Evolutionary conservation across 2,329 filamentous ascomycete species (phyloP), one percentile per base, ranked within the genome.

Genomic region (Botrytis pseudocinerea): DNA sequence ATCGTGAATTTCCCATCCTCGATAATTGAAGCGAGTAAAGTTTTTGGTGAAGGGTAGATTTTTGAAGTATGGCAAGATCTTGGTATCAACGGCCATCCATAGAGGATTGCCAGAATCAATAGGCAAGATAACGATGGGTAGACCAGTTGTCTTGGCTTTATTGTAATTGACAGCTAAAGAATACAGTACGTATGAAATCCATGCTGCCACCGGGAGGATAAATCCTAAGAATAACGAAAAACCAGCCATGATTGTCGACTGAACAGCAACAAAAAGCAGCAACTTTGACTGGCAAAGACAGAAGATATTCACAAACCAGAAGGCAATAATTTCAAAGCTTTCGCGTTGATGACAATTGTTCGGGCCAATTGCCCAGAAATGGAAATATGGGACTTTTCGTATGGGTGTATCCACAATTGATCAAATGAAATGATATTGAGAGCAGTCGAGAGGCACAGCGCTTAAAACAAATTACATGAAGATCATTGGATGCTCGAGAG

Each of bases 1-100:
- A 60, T 72, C 70, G 28, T 68, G 35, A 57, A 72, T 72, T 59
- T 72, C 70, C 70, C 70, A 72, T 59, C 62, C 61, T 35, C 70
- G 38, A 20, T 59, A 72, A 59, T 60, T 66, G 51, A 72, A 72
- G 16, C 62, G 70, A n/a, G 70, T 71, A 25, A 70, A 70, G 38
- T 72, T 72, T 57, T 72, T 59, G 70, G 54, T 44, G 14, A 72
- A 72, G n/a, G 70, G 70, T 20, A 72, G 38, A 22, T 48, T 22
- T 66, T 42, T 25, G 48, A 66, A 66, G 28, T 59, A 71, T 66
- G 70, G 38, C 35, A 71, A 32, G 14, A 71, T 38, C 2, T 40
- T 66, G 9, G 61, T 71, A 22, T 71, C 70, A 28, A 71, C 38
- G n/a, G 20, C 28, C 61, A 71, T 71, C 61, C 70, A 71, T 16